Evolutionary conservation across 306 rosid genomes (phyloP), one percentile per base, ranked within the genome.

Genomic region (Sphenostylis stenocarpa): DNA sequence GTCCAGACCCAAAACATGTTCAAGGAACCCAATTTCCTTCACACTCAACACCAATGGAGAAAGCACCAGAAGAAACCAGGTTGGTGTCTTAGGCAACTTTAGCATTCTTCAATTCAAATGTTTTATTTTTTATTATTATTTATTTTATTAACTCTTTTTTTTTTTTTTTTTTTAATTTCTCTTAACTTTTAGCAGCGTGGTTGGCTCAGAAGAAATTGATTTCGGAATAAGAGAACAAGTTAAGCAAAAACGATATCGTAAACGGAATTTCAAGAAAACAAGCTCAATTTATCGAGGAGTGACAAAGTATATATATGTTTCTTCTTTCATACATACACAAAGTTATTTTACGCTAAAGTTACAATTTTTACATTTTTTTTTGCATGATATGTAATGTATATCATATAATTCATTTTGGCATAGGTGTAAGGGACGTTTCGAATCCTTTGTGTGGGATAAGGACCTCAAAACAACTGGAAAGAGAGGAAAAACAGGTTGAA

Each of bases 251-350:
- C 61, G 57, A 63, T 29, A 6, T 12, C 31, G 29, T 10, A 39
- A 4, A 4, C 1, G 0, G 2, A 3, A n/a, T 52, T 17, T 1
- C 20, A 36, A 63, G 15, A 34, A 38, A 20, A 39, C 45, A 17
- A 74, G 5, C 34, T 87, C 90, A 1, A 5, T 6, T 12, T 87
- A 41, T 41, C 69, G 84, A 2, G 90, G 90, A 51, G 90, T 86
- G 47, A 41, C 80, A 23, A 86, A 41, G 90, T 86, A 36, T 86
- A 28, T 86, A 36, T 86, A 28, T 7, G 48, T 26, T 26, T 23
- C 33, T 9, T 60, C n/a, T 51, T 11, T 52, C 11, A 2, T 21
- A 6, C 7, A 26, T 58, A 58, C 24, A 0, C 1, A 23, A 20
- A 24, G 26, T 15, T 34, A 21, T 34, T 55, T 71, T 2, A 12